These are phyloP conservation scores for Thelephora aurantiotincta DNA, from an alignment of 768 basidiomycete species.

Conservation along the genomic window DNA sequence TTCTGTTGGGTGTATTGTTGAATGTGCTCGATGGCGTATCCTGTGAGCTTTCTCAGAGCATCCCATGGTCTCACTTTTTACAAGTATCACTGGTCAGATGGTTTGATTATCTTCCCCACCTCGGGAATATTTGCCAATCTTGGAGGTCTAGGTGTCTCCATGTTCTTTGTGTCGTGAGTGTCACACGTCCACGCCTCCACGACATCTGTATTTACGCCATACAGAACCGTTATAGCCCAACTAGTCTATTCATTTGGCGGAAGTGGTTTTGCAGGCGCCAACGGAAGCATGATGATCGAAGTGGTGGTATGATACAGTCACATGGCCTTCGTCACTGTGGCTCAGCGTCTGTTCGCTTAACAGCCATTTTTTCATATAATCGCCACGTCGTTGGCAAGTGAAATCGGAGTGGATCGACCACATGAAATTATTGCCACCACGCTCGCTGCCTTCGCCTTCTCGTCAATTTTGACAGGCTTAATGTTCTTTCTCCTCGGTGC, in stretches of 20 bases:
- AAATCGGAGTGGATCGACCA: conserved; percentile 59
- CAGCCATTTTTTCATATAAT: conserved; percentile 95
- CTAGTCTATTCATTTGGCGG: conserved; percentile 77
- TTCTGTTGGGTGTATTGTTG: conserved; percentile 68
- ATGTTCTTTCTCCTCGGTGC: conserved; percentile 80
- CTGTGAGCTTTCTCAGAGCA: conserved; percentile 33
- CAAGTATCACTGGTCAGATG: conserved; percentile 33
- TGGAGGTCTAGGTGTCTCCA: conserved; percentile 83
- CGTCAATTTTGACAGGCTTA: conserved; percentile 73
- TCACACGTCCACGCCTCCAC: not conserved
- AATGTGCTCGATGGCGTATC: conserved; percentile 92
- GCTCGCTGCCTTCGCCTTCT: conserved; percentile 75
- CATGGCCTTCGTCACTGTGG: not conserved
- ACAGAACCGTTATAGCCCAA: conserved; percentile 64
- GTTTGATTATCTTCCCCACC: conserved; percentile 92
- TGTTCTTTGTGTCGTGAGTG: conserved; percentile 79
- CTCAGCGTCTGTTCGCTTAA: not conserved
- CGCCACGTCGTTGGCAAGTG: conserved; percentile 55
- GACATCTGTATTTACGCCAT: conserved; percentile 2
- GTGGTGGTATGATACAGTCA: conserved; percentile 53
- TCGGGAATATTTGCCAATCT: conserved; percentile 66
- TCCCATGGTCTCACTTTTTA: not conserved
- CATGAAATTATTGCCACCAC: conserved; percentile 82
- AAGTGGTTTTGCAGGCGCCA: conserved; percentile 79
- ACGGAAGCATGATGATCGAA: conserved; percentile 98